phyloP scores from a whole-genome alignment of 768 basidiomycete species.

The Trametes elegans region DNA sequence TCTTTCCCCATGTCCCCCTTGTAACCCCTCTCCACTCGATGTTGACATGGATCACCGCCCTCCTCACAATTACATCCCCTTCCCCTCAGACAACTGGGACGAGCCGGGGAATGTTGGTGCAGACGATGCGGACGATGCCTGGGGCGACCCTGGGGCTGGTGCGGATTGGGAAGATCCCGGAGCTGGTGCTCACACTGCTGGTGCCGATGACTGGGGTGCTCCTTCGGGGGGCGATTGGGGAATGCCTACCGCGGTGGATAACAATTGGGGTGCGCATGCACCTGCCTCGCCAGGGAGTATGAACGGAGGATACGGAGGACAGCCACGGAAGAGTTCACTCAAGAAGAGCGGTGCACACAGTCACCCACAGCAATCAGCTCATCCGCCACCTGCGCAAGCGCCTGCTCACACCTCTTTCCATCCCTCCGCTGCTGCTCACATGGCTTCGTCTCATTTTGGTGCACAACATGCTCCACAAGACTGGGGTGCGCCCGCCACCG shows the following conservation, averaged over 20 bases:
- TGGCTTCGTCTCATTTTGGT: constrained; percentile 5
- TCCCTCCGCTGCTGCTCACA: constrained; percentile 9
- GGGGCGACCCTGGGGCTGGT: not conserved
- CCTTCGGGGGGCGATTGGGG: not conserved
- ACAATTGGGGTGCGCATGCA: not conserved
- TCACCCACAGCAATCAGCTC: not conserved
- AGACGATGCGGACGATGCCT: not conserved
- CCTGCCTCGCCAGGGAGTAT: not conserved
- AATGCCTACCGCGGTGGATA: too few species aligned
- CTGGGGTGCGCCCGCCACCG: constrained; percentile 5
- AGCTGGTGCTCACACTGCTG: not conserved
- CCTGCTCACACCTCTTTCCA: constrained; percentile 15
- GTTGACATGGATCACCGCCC: constrained; percentile 3
- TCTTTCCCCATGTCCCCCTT: not conserved
- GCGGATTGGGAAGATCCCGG: not conserved
- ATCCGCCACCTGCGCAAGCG: constrained; percentile 2
- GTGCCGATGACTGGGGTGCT: not conserved
- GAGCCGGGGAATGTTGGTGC: not conserved
- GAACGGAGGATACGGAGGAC: not conserved
- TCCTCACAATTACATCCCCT: constrained; percentile 11
- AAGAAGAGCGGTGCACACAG: constrained; percentile 15
- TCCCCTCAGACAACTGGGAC: constrained; percentile 12
- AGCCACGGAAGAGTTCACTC: not conserved
- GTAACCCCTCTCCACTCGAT: not conserved
- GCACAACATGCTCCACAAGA: not conserved